These are phyloP conservation scores for Tricholoma sp. DNA, from an alignment of 768 basidiomycete species.

Conservation along the genomic window DNA sequence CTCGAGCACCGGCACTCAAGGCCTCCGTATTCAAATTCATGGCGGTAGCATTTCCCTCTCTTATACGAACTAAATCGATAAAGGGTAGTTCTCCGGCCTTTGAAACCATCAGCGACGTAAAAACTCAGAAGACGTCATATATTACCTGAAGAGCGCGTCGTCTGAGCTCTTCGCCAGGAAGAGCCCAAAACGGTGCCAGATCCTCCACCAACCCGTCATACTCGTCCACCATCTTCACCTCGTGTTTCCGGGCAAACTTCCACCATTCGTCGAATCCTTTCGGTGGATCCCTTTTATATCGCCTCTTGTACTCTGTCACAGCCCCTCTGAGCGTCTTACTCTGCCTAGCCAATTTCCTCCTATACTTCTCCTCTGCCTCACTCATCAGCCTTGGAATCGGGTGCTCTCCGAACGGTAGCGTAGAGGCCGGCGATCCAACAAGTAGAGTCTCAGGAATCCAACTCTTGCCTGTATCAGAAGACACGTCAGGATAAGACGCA, in stretches of 20 bases:
- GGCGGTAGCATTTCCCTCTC: conserved; percentile 54
- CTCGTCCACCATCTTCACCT: conserved; percentile 83
- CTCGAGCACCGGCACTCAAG: conserved; percentile 70
- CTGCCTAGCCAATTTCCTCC: conserved; percentile 62
- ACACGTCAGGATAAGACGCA: conserved; percentile 12
- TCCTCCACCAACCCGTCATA: conserved; percentile 80
- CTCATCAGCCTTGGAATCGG: conserved; percentile 85
- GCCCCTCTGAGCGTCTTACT: conserved; percentile 77
- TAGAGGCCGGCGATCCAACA: conserved; percentile 11
- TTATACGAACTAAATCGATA: conserved; percentile 81
- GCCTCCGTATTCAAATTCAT: conserved; percentile 53
- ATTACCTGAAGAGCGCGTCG: conserved; percentile 55
- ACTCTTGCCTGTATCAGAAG: conserved; percentile 11
- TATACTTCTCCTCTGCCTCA: conserved; percentile 74
- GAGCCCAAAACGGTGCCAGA: conserved; percentile 77
- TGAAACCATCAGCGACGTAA: neutral
- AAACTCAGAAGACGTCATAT: neutral
- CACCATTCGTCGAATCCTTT: conserved; percentile 92
- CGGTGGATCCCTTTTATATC: conserved; percentile 80
- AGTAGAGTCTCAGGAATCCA: conserved; percentile 16
- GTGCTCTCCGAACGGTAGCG: conserved; percentile 35
- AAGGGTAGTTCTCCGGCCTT: conserved; percentile 77
- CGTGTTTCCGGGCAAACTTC: conserved; percentile 66
- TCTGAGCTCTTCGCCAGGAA: conserved; percentile 70
- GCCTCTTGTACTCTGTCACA: conserved; percentile 71